A percentile compares a stretch with the other conserved stretches of the same genome.
These are phyloP conservation scores for Emmonsia crescens DNA, from an alignment of 2,329 filamentous ascomycete genomes.

Conservation along the genomic window DNA sequence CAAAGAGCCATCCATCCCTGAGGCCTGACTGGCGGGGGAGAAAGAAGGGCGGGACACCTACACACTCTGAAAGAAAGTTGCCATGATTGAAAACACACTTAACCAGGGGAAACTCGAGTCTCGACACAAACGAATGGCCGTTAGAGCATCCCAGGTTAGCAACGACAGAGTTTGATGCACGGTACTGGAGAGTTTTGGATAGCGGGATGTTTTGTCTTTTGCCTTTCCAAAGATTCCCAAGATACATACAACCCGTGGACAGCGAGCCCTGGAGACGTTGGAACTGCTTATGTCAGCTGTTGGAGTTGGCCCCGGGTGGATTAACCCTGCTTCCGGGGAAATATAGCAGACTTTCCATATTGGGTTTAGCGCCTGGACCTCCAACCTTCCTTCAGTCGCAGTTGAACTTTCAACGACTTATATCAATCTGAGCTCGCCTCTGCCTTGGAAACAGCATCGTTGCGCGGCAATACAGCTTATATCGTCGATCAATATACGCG, in stretches of 20 bases:
- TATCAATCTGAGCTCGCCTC: neutral
- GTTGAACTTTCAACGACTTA: too few relatives aligned
- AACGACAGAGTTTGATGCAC: conserved; percentile 5
- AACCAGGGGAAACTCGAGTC: conserved; percentile 8
- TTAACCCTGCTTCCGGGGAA: neutral
- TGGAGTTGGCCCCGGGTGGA: neutral
- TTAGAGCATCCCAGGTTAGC: neutral
- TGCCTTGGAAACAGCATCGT: neutral
- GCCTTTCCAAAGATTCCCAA: too few relatives aligned
- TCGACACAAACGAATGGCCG: neutral
- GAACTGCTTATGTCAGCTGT: neutral
- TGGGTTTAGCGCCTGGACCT: neutral
- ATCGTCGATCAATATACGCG: neutral
- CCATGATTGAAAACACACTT: conserved; percentile 25
- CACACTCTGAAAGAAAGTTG: conserved; percentile 41
- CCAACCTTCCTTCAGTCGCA: neutral
- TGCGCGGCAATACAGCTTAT: neutral
- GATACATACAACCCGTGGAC: neutral
- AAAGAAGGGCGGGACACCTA: conserved; percentile 24
- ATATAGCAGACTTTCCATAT: neutral
- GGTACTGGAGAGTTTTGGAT: neutral
- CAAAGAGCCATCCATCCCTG: conserved; percentile 11
- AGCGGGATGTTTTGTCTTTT: neutral
- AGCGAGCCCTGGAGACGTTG: neutral
- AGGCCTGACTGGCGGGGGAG: conserved; percentile 18